Percentiles rank a stretch among this genome's conserved stretches.
These are phyloP conservation scores for Neckera pumila DNA, from an alignment of 225 moss, liverwort and hornwort species.

Conservation along the genomic window DNA sequence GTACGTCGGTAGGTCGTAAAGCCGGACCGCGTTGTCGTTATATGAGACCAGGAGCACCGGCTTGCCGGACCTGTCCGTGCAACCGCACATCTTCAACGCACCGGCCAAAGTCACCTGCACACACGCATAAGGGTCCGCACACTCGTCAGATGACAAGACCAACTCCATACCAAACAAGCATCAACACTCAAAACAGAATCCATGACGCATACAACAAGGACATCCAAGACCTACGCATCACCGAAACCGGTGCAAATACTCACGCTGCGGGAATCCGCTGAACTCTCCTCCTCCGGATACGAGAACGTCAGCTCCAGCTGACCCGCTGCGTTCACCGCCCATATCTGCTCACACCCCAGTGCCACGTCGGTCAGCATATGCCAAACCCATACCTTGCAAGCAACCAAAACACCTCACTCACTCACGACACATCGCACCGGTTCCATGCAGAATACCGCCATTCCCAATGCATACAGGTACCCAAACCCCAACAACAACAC, in stretches of 20 bases:
- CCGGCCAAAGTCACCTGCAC: slow-evolving; percentile 60
- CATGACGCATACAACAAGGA: too few relatives aligned
- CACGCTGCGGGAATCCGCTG: slow-evolving; percentile 22
- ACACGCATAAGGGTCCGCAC: not conserved
- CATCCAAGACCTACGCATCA: not conserved
- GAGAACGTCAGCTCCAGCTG: slow-evolving; percentile 71
- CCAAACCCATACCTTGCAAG: not conserved
- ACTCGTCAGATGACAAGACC: not conserved
- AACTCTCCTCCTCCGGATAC: slow-evolving; percentile 71
- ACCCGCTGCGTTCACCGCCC: slow-evolving; percentile 68
- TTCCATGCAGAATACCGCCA: not conserved
- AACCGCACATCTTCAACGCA: slow-evolving; percentile 78
- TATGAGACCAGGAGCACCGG: slow-evolving; percentile 82
- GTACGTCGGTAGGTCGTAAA: slow-evolving; percentile 91
- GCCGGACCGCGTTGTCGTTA: slow-evolving; percentile 83
- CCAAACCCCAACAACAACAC: not conserved
- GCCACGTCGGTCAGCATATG: not conserved
- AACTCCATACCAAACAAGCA: not conserved
- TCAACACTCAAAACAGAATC: not conserved
- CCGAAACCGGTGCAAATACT: not conserved
- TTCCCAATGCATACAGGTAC: too few relatives aligned
- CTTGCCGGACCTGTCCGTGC: slow-evolving; percentile 58
- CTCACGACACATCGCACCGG: too few relatives aligned
- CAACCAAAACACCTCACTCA: not conserved
- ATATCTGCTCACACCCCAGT: slow-evolving; percentile 30